Evolutionary conservation across 2,329 filamentous ascomycete genomes (phyloP), one percentile per base, ranked within the genome.

Genomic region (Pseudocercospora cruenta): DNA sequence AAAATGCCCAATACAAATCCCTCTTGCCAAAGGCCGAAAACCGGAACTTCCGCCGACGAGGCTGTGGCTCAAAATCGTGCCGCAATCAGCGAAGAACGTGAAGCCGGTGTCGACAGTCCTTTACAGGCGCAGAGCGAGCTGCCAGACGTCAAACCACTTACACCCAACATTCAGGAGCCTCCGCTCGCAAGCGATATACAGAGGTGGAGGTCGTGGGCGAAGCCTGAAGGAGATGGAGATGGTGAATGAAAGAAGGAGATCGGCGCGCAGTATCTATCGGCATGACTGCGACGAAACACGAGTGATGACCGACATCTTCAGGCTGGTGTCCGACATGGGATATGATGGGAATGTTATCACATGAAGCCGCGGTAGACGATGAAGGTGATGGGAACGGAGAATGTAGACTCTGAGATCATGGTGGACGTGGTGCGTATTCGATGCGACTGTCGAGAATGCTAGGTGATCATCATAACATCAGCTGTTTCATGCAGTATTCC

Each of bases 401-500:
- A 10, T 14, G n/a, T 19, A 49, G 45, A 14, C 6, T 19, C n/a
- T 1, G n/a, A 49, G 45, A 49, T 22, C 45, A 49, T 21, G 45
- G 10, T 12, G 47, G 21, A 51, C 9, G 22, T 19, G 19, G 19
- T 24, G 24, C 8, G 47, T 9, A 51, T 51, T 16, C 14, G 19
- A 10, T 22, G 47, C 9, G 21, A 22, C 21, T 24, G 47, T 51
- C 47, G 47, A 49, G 22, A 51, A 24, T 55, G 51, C 51, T 55
- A 55, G 24, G 51, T 55, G 51, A 55, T 31, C 51, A 55, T 55
- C 22, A 55, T n/a, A 55, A 55, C 51, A 33, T 26, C 51, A 55
- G 51, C 51, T 55, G 5, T 26, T 16, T n/a, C 21, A 59, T 59
- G 57, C 57, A 59, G 57, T 59, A 47, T 59, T 59, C 57, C 57